Conservation (phyloP, 257 asterid genomes). For the Primulina eburnea region DNA sequence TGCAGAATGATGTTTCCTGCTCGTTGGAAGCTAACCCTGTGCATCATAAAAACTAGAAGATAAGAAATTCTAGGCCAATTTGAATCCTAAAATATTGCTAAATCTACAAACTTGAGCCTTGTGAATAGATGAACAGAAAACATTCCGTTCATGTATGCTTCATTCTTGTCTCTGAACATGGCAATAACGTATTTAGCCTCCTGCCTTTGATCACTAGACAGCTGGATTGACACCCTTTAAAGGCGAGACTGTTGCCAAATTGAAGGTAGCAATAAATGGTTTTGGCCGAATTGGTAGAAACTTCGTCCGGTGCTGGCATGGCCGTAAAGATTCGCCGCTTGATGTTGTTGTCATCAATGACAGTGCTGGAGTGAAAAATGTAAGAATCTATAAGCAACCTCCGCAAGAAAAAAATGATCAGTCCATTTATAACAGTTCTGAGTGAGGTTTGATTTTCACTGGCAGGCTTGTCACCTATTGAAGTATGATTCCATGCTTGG, state of each 20-base stretch:
- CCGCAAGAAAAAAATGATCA: no score
- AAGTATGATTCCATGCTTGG: conserved; percentile 94
- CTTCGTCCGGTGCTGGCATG: conserved; percentile 98
- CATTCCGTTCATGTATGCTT: no score
- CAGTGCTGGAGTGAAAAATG: conserved; percentile 93
- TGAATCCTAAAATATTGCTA: no score
- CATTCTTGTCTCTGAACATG: no score
- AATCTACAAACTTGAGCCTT: no score
- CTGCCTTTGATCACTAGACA: conserved; percentile 32
- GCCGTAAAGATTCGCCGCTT: conserved; percentile 79
- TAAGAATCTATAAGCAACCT: conserved; percentile 29
- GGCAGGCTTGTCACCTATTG: conserved; percentile 80
- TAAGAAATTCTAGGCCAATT: no score
- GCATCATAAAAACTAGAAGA: no score
- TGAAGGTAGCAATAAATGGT: conserved; percentile 90
- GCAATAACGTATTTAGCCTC: background rate
- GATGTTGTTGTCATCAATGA: conserved; percentile 85
- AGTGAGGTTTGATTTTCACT: background rate
- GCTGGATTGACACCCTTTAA: conserved; percentile 57
- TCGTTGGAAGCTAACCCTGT: no score
- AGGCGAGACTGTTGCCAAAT: conserved; percentile 75
- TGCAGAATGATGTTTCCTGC: no score
- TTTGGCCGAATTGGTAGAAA: conserved; percentile 92
- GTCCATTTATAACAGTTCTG: background rate
- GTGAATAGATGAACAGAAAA: no score